These are phyloP conservation scores for Pholiota adiposa DNA, from an alignment of 1,284 basidiomycete species.

Conservation along the genomic window DNA sequence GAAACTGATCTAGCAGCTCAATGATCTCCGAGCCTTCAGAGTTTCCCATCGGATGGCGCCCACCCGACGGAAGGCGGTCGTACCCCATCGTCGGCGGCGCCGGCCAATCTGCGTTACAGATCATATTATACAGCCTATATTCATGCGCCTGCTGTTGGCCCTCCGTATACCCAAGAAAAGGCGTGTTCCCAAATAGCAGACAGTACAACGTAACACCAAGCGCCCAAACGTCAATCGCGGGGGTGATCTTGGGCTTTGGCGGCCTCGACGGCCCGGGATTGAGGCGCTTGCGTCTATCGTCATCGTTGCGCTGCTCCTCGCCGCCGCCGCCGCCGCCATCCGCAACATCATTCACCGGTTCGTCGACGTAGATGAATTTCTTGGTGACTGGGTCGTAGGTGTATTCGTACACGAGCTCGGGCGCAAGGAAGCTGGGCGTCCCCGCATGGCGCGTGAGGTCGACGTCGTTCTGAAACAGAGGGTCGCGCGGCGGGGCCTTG, in stretches of 20 bases:
- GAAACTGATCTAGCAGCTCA: constrained; percentile 73
- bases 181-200: constrained; percentile 78
- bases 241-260: constrained; percentile 64
- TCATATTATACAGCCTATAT: constrained; percentile 84
- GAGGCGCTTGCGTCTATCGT: neutral
- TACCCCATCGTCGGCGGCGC: constrained; percentile 78
- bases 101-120: constrained; percentile 80
- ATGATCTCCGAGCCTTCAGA: constrained; percentile 67
- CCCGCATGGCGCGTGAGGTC: constrained; percentile 94
- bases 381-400: constrained; percentile 20
- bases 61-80: constrained; percentile 69
- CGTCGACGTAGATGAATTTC: neutral
- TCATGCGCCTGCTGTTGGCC: constrained; percentile 42
- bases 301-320: neutral
- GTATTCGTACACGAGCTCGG: constrained; percentile 86
- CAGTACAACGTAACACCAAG: constrained; percentile 98
- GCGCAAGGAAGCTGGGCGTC: constrained; percentile 97
- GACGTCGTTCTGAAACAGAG: constrained; percentile 81
- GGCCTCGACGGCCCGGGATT: constrained; percentile 1
- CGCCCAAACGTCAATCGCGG: constrained; percentile 99
- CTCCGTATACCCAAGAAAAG: constrained; percentile 43
- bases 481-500: constrained; percentile 48
- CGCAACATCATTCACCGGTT: neutral
- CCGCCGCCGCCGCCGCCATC: neutral
- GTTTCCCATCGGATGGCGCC: constrained; percentile 38